Conservation (phyloP, 2,329 filamentous ascomycete genomes). For the Thelonectria rubi region DNA sequence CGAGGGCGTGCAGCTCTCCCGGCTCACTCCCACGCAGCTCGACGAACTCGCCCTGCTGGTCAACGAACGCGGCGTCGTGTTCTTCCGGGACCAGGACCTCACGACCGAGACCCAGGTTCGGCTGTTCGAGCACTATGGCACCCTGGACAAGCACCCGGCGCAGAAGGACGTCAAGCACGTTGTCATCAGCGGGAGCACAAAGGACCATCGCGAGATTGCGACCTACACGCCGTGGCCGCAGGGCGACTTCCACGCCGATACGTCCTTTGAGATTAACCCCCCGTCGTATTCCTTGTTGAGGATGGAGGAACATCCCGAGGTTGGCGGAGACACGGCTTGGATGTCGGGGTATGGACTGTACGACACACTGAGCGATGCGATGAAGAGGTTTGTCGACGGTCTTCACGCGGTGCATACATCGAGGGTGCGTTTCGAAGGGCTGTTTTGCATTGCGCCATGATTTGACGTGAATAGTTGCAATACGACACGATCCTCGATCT, state of each 20-base stretch:
- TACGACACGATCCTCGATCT: slow-evolving; percentile 27
- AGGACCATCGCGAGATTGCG: slow-evolving; percentile 55
- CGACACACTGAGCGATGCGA: slow-evolving; percentile 54
- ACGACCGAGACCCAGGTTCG: slow-evolving; percentile 51
- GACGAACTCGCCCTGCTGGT: slow-evolving; percentile 61
- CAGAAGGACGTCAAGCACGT: slow-evolving; percentile 52
- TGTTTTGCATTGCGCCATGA: neutral
- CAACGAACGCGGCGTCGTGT: slow-evolving; percentile 57
- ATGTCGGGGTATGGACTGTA: slow-evolving; percentile 57
- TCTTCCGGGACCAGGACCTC: slow-evolving; percentile 59
- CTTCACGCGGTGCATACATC: slow-evolving; percentile 58
- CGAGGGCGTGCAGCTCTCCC: slow-evolving; percentile 54
- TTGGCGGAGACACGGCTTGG: slow-evolving; percentile 59
- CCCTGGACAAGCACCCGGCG: slow-evolving; percentile 56
- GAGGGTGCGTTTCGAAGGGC: neutral
- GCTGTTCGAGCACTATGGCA: slow-evolving; percentile 59
- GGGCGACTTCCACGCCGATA: slow-evolving; percentile 59
- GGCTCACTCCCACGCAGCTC: slow-evolving; percentile 54
- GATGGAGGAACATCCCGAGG: slow-evolving; percentile 59
- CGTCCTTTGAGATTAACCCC: slow-evolving; percentile 60
- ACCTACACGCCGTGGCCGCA: slow-evolving; percentile 51
- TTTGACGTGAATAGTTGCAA: slow-evolving; percentile 13
- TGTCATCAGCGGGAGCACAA: slow-evolving; percentile 54
- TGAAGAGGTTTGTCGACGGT: slow-evolving; percentile 54
- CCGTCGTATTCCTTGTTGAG: slow-evolving; percentile 60